Base-by-base conservation (phyloP, 495 filamentous ascomycete species). In the Xylaria intraflava region DNA sequence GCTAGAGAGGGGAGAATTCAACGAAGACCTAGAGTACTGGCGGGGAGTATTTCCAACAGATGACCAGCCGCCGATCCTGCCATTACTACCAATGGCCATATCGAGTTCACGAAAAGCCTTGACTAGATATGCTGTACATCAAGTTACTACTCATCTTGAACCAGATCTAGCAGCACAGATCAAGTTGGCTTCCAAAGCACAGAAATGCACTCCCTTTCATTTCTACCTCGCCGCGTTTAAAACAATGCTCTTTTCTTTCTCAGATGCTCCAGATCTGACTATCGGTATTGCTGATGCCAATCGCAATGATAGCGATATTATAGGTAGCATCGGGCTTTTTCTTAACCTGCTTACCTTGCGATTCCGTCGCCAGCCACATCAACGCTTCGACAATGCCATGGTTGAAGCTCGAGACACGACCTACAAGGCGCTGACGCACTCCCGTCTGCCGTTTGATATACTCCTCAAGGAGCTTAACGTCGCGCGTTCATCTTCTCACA, bases 301-400 rank as follows among this genome's bases (percentile, higher is more conserved):
- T 16, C 66, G 77, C 5, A 57, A 8, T 3, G 57, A 67, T 1
- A 40, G 10, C 14, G 33, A 51, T 5, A 35, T 70, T 1, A 29
- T 65, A n/a, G 46, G 53, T 3, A 72, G 51, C 11, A 56, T 82
- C 14, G 73, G 81, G 8, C 48, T 69, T 26, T 75, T 67, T 30
- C 40, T 79, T 8, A 81, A 84, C 46, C 49, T 80, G 2, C 62
- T 83, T 0, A 66, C 79, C 0, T 27, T 81, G 2, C 64, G 62
- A 2, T 70, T 77, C 59, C 52, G 33, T 14, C 33, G 24, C 1
- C 24, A 26, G 5, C 0, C 12, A 14, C 23, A 41, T 11, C 33
- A 46, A 7, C 33, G 12, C 0, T 70, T 70, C 19, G 39, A 9
- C 2, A 33, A 60, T 0, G 14, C 58, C 11, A 22, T 66, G 0